These are phyloP conservation scores for Fusarium pseudograminearum DNA, from an alignment of 2,329 filamentous ascomycete species.

Conservation along the genomic window DNA sequence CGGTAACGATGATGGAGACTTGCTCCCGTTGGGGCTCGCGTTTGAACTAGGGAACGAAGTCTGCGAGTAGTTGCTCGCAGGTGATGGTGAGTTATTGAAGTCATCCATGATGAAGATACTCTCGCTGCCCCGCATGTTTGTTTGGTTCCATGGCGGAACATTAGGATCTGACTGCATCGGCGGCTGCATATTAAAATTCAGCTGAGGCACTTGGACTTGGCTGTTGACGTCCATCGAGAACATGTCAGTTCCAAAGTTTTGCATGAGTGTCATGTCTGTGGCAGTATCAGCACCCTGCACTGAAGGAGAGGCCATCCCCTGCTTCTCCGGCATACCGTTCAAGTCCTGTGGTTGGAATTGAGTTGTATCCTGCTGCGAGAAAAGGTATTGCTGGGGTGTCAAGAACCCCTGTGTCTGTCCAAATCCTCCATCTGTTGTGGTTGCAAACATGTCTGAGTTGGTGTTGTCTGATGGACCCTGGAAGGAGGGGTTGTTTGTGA, in stretches of 20 bases:
- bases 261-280: conserved; percentile 51
- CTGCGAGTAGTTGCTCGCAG: conserved; percentile 47
- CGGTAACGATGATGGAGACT: conserved; percentile 50
- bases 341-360: conserved; percentile 43
- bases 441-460: conserved; percentile 48
- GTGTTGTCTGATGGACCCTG: conserved; percentile 37
- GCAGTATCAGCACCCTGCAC: conserved; percentile 38
- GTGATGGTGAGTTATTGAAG: conserved; percentile 53
- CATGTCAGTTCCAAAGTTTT: conserved; percentile 50
- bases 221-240: conserved; percentile 42
- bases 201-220: conserved; percentile 48
- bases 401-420: conserved; percentile 51
- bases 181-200: conserved; percentile 55
- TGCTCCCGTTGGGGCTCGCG: conserved; percentile 36
- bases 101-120: conserved; percentile 57
- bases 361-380: conserved; percentile 49
- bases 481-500: conserved; percentile 52
- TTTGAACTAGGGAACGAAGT: conserved; percentile 50
- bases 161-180: conserved; percentile 53
- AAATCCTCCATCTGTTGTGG: conserved; percentile 51
- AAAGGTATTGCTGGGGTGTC: conserved; percentile 56
- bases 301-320: conserved; percentile 15
- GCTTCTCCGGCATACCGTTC: conserved; percentile 42
- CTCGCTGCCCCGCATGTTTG: conserved; percentile 49
- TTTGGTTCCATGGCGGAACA: conserved; percentile 59